phyloP scores from a whole-genome alignment of 2,329 filamentous ascomycete genomes.

The Curvularia eragrostidis region DNA sequence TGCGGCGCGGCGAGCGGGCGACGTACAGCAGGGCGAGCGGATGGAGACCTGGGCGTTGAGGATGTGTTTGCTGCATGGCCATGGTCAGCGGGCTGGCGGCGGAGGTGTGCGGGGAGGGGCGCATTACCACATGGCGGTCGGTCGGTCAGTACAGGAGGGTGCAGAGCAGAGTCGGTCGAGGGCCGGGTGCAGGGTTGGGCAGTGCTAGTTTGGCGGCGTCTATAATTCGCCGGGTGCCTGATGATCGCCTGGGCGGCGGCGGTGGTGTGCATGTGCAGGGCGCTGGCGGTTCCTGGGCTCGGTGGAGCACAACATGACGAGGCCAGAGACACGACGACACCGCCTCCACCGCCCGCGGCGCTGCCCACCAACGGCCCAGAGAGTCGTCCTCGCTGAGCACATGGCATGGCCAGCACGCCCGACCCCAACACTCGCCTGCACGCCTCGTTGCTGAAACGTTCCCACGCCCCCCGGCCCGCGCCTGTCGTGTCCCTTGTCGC shows the following conservation, averaged over 20 bases:
- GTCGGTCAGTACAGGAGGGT: not conserved
- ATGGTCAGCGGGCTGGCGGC: slow-evolving; percentile 24
- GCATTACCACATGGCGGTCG: slow-evolving; percentile 37
- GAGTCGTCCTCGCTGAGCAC: not conserved
- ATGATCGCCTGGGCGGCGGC: slow-evolving; percentile 20
- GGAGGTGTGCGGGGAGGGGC: slow-evolving; percentile 22
- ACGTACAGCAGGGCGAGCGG: slow-evolving; percentile 91
- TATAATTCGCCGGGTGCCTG: slow-evolving; percentile 30
- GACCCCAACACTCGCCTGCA: slow-evolving; percentile 5
- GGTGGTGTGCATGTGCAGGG: slow-evolving; percentile 19
- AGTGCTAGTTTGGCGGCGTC: slow-evolving; percentile 12
- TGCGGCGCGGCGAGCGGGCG: too few species aligned
- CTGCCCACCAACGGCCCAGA: slow-evolving; percentile 7
- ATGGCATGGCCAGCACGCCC: not conserved
- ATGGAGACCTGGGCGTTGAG: slow-evolving; percentile 98
- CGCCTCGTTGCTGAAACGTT: slow-evolving; percentile 33
- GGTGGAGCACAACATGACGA: slow-evolving; percentile 8
- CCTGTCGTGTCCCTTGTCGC: slow-evolving; percentile 24
- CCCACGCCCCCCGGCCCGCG: slow-evolving; percentile 32
- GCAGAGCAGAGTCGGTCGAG: not conserved
- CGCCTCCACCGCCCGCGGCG: not conserved
- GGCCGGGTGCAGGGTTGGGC: not conserved
- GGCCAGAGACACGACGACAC: slow-evolving; percentile 13
- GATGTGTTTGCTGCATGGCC: slow-evolving; percentile 80
- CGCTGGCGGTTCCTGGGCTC: slow-evolving; percentile 6